These are phyloP conservation scores for Chamaecrista fasciculata DNA, from an alignment of 306 rosid species.

Conservation along the genomic window DNA sequence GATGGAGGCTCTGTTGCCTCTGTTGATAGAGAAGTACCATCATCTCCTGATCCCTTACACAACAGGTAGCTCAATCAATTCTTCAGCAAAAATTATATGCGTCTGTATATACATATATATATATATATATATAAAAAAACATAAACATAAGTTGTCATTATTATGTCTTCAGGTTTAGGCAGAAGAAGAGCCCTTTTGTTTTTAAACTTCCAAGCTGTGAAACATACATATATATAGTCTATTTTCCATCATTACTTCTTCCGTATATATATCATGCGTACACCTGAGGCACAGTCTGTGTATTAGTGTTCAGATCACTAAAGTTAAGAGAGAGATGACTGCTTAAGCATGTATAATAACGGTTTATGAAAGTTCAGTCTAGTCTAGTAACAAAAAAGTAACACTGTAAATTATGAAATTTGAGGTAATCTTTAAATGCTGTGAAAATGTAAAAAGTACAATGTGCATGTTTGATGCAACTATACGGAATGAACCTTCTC, in stretches of 20 bases:
- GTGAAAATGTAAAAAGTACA: no score
- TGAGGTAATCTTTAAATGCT: not conserved
- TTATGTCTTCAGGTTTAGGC: slow-evolving; percentile 3
- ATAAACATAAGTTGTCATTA: not conserved
- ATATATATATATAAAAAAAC: not conserved
- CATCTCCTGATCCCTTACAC: slow-evolving; percentile 82
- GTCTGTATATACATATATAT: not conserved
- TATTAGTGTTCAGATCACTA: not conserved
- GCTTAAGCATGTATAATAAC: not conserved
- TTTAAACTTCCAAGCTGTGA: not conserved
- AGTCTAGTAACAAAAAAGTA: not conserved
- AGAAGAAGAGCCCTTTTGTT: not conserved
- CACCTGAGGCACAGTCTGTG: not conserved
- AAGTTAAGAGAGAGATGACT: not conserved
- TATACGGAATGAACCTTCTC: not conserved
- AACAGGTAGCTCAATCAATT: slow-evolving; percentile 73
- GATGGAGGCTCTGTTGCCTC: slow-evolving; percentile 38
- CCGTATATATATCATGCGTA: not conserved
- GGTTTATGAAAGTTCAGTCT: not conserved
- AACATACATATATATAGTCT: not conserved
- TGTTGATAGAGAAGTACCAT: slow-evolving; percentile 62
- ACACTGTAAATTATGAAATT: not conserved
- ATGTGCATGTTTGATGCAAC: not conserved
- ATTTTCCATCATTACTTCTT: not conserved
- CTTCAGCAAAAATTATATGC: no score